Evolutionary conservation across 371 early-diverging fungal genomes (phyloP), one percentile per base, ranked within the genome.

Genomic region (Lichtheimia corymbifera): DNA sequence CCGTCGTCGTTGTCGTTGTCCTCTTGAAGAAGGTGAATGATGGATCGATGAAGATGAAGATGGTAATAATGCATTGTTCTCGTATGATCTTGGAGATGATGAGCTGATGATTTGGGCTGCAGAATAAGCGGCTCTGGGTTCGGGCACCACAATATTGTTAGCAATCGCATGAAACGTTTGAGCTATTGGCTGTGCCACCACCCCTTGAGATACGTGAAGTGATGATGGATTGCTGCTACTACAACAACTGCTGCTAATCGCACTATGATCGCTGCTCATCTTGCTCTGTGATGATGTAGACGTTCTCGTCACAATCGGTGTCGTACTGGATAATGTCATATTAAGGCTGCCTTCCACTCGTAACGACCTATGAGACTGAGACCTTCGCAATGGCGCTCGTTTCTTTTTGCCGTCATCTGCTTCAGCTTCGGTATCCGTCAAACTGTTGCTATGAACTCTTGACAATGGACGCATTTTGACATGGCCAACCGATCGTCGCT

Each of bases 141-240:
- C 71, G 35, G 75, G 72, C 11, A 65, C 44, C 5, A 72, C 64
- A 12, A 72, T 44, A 27, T 63, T 76, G 47, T 70, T 47, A n/a
- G 76, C 76, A 14, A 64, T 55, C 0, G 76, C 73, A 35, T 58
- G 42, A 35, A 53, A 35, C 7, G 50, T 44, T 53, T 53, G 55
- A 13, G 53, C 54, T 20, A 47, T 47, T 42, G 45, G 54, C 28
- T 56, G 49, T 51, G 55, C 54, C 49, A 54, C 44, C 45, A 25
- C 28, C 24, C 44, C 47, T 24, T 53, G 61, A 50, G 55, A 54
- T 49, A 54, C 61, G 22, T 47, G 47, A 42, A 41, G 42, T 14
- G 53, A 24, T 41, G 60, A 35, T n/a, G 47, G 47, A 11, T 22
- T 45, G 50, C 27, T 51, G 52, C 42, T 52, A n/a, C 43, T 59